These are phyloP conservation scores for Sugiyamaella valdiviana DNA, from an alignment of 805 yeast genomes.

Conservation along the genomic window DNA sequence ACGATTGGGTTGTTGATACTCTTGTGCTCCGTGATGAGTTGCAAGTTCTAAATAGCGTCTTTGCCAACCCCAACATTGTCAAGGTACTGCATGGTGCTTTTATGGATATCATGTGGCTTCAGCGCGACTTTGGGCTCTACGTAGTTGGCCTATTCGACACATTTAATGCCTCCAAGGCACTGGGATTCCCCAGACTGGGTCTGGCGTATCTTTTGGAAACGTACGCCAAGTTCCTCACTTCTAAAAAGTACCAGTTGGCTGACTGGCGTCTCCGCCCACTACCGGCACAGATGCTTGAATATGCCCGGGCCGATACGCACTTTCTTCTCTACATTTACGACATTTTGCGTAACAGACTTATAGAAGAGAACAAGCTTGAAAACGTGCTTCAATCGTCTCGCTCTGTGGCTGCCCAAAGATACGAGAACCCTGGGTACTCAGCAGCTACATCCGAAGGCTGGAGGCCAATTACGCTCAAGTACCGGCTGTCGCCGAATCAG, in stretches of 20 bases:
- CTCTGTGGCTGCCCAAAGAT: constrained; percentile 70
- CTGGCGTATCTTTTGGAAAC: constrained; percentile 77
- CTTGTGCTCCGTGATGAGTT: constrained; percentile 70
- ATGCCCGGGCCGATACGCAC: constrained; percentile 95
- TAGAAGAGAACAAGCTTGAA: constrained; percentile 40
- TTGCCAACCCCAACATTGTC: constrained; percentile 71
- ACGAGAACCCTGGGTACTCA: constrained; percentile 63
- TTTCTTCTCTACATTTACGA: constrained; percentile 78
- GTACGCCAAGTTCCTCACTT: constrained; percentile 76
- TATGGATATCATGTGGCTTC: constrained; percentile 96
- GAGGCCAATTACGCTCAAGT: constrained; percentile 54
- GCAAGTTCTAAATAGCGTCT: constrained; percentile 58
- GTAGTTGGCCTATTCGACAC: constrained; percentile 89
- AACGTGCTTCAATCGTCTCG: constrained; percentile 67
- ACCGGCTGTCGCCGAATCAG: constrained; percentile 51
- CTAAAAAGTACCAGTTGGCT: constrained; percentile 91
- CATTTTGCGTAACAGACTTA: constrained; percentile 56
- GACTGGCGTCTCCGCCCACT: constrained; percentile 95
- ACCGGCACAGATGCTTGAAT: constrained; percentile 63
- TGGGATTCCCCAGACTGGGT: constrained; percentile 78
- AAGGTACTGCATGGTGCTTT: constrained; percentile 95
- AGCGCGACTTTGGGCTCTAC: constrained; percentile 88
- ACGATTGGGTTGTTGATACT: constrained; percentile 86
- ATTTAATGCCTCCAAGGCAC: constrained; percentile 72
- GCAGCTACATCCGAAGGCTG: constrained; percentile 48